Percentiles rank a stretch among this genome's conserved stretches.
Evolutionary conservation across 2,329 filamentous ascomycete species (phyloP).

Genomic region (Meredithiella fracta): DNA sequence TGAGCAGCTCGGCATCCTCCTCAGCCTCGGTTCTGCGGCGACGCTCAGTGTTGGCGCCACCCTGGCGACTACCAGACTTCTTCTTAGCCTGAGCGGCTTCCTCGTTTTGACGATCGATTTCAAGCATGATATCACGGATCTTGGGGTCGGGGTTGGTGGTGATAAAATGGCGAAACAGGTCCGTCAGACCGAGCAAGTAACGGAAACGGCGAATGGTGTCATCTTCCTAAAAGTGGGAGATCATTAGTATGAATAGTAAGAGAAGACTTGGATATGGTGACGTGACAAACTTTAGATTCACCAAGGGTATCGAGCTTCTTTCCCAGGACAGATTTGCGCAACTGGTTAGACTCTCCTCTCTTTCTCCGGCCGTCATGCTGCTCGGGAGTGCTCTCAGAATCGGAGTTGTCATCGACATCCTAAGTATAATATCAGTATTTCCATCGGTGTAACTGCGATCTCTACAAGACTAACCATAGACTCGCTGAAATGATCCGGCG

Average conservation of each 20-base stretch:
- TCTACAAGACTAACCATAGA: conserved; percentile 5
- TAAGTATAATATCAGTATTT: conserved; percentile 16
- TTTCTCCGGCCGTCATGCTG: conserved; percentile 59
- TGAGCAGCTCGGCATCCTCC: conserved; percentile 76
- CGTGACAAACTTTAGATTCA: conserved; percentile 61
- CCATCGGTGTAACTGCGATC: not conserved
- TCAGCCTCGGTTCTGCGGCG: conserved; percentile 88
- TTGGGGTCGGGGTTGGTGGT: conserved; percentile 91
- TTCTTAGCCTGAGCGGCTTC: conserved; percentile 50
- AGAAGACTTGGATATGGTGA: not conserved
- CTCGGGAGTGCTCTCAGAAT: conserved; percentile 66
- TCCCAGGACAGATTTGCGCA: conserved; percentile 82
- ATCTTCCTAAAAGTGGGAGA: conserved; percentile 50
- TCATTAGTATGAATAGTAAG: no score
- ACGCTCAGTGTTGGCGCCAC: conserved; percentile 63
- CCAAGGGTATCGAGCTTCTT: conserved; percentile 88
- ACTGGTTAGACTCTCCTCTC: conserved; percentile 70
- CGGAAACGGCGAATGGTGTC: conserved; percentile 88
- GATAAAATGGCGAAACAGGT: conserved; percentile 97
- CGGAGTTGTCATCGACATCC: conserved; percentile 50
- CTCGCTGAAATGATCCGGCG: conserved; percentile 26
- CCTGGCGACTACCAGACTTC: conserved; percentile 62
- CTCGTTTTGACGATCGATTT: conserved; percentile 86
- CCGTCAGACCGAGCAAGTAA: conserved; percentile 85
- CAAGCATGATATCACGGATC: conserved; percentile 81